Base-by-base conservation (phyloP, 345 rosid genomes). In the Gynandropsis gynandra region DNA sequence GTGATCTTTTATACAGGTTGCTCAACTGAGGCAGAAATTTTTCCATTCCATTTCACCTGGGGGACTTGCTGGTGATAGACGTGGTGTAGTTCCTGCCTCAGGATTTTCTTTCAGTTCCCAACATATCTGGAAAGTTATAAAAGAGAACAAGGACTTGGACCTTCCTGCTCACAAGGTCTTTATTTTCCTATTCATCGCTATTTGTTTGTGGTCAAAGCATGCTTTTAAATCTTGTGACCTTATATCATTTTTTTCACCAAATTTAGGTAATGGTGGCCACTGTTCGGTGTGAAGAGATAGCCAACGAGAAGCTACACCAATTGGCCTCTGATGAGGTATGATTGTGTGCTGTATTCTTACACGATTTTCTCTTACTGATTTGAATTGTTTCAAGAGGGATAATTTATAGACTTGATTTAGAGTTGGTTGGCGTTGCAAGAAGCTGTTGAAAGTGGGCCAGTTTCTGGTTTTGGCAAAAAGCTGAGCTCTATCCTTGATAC, bases 261-360 rank as follows among this genome's bases (percentile, higher is more conserved):
- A 67, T 47, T 54, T 42, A 87, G 95, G 87, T 90, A 58, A 82
- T 87, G 96, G 96, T 84, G 65, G 90, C 96, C 57, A 82, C 89
- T 17, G 82, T 81, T 63, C 87, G 96, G n/a, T 90, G 96, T 71
- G 95, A 87, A 68, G 89, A 84, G 76, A 90, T 90, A 66, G 88
- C 92, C 10, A 43, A 70, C 33, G 87, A 83, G 59, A 81, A 76
- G 73, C 74, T 66, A 50, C 67, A 10, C 18, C 18, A 27, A 56
- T 75, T 89, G 64, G 61, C 71, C 20, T 58, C 53, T 53, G 81
- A 80, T 64, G 71, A 74, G 96, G 97, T 86, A 60, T 32, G 40
- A 21, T 49, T 62, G 32, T 40, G 20, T 51, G 14, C 42, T 17
- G 24, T 36, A 56, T 15, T 35, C 56, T 35, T 52, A 55, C 39